Evolutionary conservation across 2,329 filamentous ascomycete species (phyloP).

Genomic region (Corniculantispora saksenae): DNA sequence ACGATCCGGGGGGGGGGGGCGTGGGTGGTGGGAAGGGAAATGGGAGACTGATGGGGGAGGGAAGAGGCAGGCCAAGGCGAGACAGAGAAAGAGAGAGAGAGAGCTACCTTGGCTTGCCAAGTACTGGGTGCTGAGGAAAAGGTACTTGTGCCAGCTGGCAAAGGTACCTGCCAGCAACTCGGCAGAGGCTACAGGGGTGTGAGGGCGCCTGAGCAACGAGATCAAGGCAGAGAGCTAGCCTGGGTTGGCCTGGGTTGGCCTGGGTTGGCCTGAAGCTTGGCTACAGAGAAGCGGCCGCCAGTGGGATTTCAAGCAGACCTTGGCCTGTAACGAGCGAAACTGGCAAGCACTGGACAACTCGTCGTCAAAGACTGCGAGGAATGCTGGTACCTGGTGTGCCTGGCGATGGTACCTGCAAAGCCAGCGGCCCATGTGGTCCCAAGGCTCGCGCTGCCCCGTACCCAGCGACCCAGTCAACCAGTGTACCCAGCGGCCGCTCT

Average conservation of each 20-base stretch:
- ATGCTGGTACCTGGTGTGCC: not conserved
- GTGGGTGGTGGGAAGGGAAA: conserved; percentile 3
- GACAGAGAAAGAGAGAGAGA: not conserved
- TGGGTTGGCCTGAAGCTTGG: too few relatives aligned
- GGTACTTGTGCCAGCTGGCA: conserved; percentile 9
- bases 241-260: not conserved
- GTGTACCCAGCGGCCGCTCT: not conserved
- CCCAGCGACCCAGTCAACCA: not conserved
- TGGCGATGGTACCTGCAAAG: not conserved
- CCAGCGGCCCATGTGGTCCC: not conserved
- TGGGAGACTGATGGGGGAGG: not conserved
- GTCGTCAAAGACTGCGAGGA: too few relatives aligned
- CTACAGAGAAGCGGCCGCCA: not conserved
- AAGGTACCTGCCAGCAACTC: conserved; percentile 5
- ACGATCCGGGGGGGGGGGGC: conserved; percentile 5
- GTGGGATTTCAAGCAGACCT: too few relatives aligned
- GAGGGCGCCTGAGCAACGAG: not conserved
- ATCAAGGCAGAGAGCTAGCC: not conserved
- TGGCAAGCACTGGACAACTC: too few relatives aligned
- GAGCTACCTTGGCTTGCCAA: too few relatives aligned
- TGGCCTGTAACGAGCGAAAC: too few relatives aligned
- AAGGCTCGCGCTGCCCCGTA: not conserved
- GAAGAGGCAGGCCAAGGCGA: not conserved
- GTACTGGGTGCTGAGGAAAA: not conserved
- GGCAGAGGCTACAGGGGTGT: not conserved